Conservation (phyloP, 2,329 filamentous ascomycete species). For the Lasiodiplodia theobromae region DNA sequence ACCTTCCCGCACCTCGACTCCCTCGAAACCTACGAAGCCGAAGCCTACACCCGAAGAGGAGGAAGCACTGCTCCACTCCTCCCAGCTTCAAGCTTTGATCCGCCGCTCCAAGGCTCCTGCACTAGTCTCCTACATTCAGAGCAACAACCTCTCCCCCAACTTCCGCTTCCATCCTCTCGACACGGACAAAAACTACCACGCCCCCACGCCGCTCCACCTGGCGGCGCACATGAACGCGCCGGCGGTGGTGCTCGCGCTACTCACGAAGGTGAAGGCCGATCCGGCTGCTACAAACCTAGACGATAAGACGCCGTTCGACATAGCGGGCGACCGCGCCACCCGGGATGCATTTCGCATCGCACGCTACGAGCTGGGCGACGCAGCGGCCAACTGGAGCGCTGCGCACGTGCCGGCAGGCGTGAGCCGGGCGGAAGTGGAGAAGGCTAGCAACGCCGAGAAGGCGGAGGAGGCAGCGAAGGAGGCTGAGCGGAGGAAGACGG, state of each 20-base stretch:
- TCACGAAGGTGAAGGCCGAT: constrained; percentile 77
- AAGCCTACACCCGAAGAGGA: constrained; percentile 85
- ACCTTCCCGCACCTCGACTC: constrained; percentile 37
- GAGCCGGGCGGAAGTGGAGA: constrained; percentile 73
- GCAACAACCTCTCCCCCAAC: constrained; percentile 72
- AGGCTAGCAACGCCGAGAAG: constrained; percentile 73
- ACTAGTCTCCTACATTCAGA: constrained; percentile 81
- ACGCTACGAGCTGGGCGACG: constrained; percentile 77
- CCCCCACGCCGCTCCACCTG: constrained; percentile 83
- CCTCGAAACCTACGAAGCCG: constrained; percentile 57
- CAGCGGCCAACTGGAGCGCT: constrained; percentile 80
- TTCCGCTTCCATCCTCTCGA: constrained; percentile 75
- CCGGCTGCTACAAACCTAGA: constrained; percentile 75
- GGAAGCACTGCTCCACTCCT: constrained; percentile 80
- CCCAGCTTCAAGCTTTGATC: constrained; percentile 86
- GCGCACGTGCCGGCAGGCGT: constrained; percentile 77
- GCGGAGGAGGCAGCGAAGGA: constrained; percentile 69
- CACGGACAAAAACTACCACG: constrained; percentile 74
- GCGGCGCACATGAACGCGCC: constrained; percentile 82
- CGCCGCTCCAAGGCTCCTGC: constrained; percentile 89
- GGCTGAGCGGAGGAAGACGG: constrained; percentile 70
- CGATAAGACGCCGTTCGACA: constrained; percentile 84
- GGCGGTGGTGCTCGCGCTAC: constrained; percentile 76
- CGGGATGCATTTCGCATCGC: constrained; percentile 92
- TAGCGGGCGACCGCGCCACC: constrained; percentile 84